Conservation (phyloP, 768 basidiomycete genomes). For the Mycena indigotica region DNA sequence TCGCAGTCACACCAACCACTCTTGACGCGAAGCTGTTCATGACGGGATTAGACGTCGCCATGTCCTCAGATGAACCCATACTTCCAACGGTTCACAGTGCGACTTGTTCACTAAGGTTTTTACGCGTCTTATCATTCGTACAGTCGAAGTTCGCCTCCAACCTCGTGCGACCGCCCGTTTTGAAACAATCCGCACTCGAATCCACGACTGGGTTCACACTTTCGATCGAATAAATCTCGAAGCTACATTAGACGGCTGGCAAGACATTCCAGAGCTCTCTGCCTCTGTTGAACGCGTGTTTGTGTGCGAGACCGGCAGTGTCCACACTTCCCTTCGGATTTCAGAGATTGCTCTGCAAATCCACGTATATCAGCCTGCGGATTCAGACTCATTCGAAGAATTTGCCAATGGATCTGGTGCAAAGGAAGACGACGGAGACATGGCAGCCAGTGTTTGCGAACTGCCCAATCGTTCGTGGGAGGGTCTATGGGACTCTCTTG, state of each 20-base stretch:
- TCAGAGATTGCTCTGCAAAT: constrained; percentile 70
- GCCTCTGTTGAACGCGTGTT: constrained; percentile 76
- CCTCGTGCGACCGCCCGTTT: constrained; percentile 69
- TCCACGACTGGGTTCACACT: constrained; percentile 57
- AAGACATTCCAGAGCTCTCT: constrained; percentile 67
- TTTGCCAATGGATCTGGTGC: constrained; percentile 59
- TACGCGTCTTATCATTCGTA: not conserved
- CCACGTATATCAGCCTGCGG: constrained; percentile 85
- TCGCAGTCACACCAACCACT: no score
- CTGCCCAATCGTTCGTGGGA: constrained; percentile 84
- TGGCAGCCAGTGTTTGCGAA: constrained; percentile 88
- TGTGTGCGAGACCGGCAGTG: constrained; percentile 54
- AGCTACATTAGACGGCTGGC: constrained; percentile 77
- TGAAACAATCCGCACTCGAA: constrained; percentile 70
- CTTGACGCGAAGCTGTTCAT: constrained; percentile 10
- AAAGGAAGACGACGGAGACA: constrained; percentile 68
- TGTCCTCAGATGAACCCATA: constrained; percentile 23
- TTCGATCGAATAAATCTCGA: constrained; percentile 71
- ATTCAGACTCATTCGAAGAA: constrained; percentile 70
- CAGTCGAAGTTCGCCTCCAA: constrained; percentile 85
- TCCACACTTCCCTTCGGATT: constrained; percentile 57
- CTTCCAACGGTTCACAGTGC: constrained; percentile 58
- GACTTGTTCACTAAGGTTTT: constrained; percentile 11
- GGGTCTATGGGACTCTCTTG: constrained; percentile 90
- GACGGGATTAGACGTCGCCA: constrained; percentile 27